These are phyloP conservation scores for Euphorbia tirucalli DNA, from an alignment of 345 rosid species.

Conservation along the genomic window DNA sequence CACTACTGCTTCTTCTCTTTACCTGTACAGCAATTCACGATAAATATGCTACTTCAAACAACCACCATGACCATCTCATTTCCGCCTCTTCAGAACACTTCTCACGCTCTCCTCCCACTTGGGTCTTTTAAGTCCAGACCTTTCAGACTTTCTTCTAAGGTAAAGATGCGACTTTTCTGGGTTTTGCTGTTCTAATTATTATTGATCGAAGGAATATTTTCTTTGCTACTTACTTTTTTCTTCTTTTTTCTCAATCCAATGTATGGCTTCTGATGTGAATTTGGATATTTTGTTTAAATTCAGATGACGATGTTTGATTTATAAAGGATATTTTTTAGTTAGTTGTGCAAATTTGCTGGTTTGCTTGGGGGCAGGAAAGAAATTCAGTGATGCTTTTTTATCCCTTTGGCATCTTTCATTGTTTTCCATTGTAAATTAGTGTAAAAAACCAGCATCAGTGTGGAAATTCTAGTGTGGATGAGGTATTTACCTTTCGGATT, in stretches of 20 bases:
- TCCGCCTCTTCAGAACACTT: slow-evolving; percentile 33
- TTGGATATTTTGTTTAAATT: no score
- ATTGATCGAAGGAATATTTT: neutral
- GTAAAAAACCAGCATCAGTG: neutral
- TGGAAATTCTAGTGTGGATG: neutral
- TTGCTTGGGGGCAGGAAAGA: neutral
- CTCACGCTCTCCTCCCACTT: slow-evolving; percentile 26
- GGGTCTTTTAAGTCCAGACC: slow-evolving; percentile 28
- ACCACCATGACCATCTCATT: slow-evolving; percentile 26
- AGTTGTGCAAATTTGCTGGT: neutral
- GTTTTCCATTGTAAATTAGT: no score
- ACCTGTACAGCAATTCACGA: neutral
- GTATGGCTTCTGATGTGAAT: neutral
- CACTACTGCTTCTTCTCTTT: neutral
- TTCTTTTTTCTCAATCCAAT: neutral
- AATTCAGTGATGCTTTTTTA: neutral
- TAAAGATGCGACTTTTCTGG: slow-evolving; percentile 14
- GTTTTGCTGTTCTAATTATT: neutral
- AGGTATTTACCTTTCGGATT: neutral
- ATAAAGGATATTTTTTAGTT: no score
- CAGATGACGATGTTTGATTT: neutral
- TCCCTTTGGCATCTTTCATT: neutral
- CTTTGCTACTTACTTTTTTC: neutral
- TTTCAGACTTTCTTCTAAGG: slow-evolving; percentile 41
- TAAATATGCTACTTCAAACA: slow-evolving; percentile 57